phyloP scores from a whole-genome alignment of 805 yeast genomes.

The Kodamaea neixiangensis region DNA sequence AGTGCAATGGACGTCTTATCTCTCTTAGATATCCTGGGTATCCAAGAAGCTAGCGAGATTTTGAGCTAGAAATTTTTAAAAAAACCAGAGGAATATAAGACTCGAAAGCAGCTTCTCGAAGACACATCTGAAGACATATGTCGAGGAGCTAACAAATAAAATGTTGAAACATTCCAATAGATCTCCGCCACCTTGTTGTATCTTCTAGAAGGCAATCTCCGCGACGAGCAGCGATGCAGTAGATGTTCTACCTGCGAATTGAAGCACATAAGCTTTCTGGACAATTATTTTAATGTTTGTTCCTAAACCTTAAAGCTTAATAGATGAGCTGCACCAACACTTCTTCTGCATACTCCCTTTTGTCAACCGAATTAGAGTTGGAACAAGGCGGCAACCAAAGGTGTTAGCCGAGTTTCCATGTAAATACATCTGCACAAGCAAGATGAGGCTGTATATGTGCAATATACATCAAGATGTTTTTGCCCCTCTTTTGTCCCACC shows the following conservation, averaged over 20 bases:
- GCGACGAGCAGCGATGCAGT: not conserved
- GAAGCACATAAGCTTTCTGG: not conserved
- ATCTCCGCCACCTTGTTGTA: not conserved
- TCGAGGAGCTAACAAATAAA: no score
- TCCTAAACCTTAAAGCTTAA: constrained; percentile 2
- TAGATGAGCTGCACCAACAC: not conserved
- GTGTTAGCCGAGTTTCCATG: not conserved
- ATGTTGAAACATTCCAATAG: not conserved
- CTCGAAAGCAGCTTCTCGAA: no score
- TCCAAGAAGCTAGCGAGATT: no score
- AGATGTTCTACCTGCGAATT: not conserved
- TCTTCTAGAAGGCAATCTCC: not conserved
- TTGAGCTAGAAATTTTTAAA: no score
- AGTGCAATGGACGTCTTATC: not conserved
- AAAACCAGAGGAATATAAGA: no score
- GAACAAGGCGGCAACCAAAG: not conserved
- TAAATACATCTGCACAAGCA: not conserved
- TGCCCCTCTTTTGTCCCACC: constrained; percentile 1
- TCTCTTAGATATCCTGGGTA: not conserved
- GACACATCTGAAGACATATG: no score
- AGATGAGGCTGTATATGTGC: not conserved
- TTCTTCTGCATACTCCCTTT: not conserved
- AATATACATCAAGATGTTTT: not conserved
- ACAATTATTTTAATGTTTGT: not conserved
- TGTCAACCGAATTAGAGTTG: not conserved